Percentiles rank a stretch among this genome's conserved stretches.
Conservation (phyloP, 2,329 filamentous ascomycete genomes). For the Alternaria alternata region DNA sequence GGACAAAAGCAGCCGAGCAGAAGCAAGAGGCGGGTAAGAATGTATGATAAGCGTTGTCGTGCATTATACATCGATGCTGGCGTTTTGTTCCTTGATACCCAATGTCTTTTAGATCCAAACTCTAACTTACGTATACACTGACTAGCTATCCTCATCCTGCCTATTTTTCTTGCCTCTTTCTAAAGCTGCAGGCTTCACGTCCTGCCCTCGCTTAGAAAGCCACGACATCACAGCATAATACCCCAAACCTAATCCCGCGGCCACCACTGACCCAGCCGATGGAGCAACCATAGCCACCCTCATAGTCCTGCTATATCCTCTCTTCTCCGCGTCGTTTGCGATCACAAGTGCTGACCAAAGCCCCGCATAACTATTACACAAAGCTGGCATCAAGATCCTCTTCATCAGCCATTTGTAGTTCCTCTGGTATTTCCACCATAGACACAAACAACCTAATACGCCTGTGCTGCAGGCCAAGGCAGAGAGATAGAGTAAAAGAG, state of each 20-base stretch:
- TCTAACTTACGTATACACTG: neutral
- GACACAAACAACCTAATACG: conserved; percentile 51
- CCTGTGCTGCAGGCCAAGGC: conserved; percentile 56
- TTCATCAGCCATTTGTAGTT: conserved; percentile 66
- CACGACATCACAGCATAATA: conserved; percentile 51
- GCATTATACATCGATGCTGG: neutral
- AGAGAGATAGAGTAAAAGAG: conserved; percentile 56
- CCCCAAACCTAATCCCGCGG: conserved; percentile 19
- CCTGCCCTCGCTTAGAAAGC: conserved; percentile 44
- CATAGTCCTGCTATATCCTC: conserved; percentile 52
- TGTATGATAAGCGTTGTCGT: neutral
- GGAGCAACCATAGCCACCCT: conserved; percentile 51
- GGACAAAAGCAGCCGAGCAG: conserved; percentile 23
- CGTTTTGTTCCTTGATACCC: neutral
- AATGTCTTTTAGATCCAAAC: neutral
- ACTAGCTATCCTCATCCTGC: conserved; percentile 3
- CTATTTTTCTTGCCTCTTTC: conserved; percentile 19
- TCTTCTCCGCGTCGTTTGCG: conserved; percentile 59
- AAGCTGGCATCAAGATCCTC: conserved; percentile 56
- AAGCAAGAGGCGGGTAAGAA: conserved; percentile 3
- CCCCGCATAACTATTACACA: conserved; percentile 60
- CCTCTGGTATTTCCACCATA: conserved; percentile 56
- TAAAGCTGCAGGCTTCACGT: conserved; percentile 35
- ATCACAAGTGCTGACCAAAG: conserved; percentile 60
- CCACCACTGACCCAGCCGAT: conserved; percentile 10